Evolutionary conservation across 208 protist genomes (phyloP), one percentile per base, ranked within the genome.

Genomic region (Crithidia fasciculata): DNA sequence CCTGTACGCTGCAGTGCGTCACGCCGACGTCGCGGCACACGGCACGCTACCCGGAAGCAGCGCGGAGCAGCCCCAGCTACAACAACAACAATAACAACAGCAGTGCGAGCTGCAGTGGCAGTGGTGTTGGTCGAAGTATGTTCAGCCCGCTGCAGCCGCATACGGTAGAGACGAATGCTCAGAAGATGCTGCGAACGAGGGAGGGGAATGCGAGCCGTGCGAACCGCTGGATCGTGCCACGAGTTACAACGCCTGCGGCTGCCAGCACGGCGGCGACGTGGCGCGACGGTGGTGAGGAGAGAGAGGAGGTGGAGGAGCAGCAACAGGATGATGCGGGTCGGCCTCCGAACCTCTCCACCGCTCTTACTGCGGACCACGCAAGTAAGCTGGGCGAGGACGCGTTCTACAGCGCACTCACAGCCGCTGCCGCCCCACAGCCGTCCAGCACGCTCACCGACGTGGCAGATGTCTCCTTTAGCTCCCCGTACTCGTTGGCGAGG

Each of bases 1-100:
- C 61, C 4, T 74, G 74, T 56, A 70, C 74, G 41, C 54, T 74
- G 67, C 66, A 72, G 65, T 36, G 50, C 13, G 19, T 72, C 12
- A 68, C 74, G 15, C 74, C 74, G 7, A 68, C 47, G 6, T 44
- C n/a, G 3, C 19, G 58, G 59, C 74, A 72, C 8, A 55, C 36
- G 0, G 10, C 62, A 3, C 44, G 40, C 37, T 59, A 62, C 44
- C 59, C 58, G 16, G 49, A 58, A 57, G 45, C 36, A 10, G 36
- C 18, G 50, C 58, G 47, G 19, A 8, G 59, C 37, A 36, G 10
- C 50, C 13, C 8, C 9, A 49, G 9, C 9, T 13, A 8, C 9
- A 49, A 13, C 45, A 49, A 13, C 45, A 49, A 49, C 9, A 8
- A 49, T 2, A 49, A 37, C n/a, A 6, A 41, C 43, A 36, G 8